Conservation (phyloP, 2,329 filamentous ascomycete genomes). For the Trichoderma pleuroti region DNA sequence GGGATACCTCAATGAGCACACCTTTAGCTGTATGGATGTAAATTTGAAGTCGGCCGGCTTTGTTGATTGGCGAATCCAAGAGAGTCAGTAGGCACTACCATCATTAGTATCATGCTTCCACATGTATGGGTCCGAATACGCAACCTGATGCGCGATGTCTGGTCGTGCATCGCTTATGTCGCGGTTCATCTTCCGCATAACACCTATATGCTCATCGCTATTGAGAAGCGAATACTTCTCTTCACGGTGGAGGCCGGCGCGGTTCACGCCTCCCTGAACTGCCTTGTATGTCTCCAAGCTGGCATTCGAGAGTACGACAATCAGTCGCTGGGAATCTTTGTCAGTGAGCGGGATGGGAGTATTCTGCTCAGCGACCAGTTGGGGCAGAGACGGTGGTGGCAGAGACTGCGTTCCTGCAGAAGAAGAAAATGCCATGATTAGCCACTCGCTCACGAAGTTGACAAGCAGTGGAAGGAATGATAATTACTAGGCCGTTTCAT, state of each 20-base stretch:
- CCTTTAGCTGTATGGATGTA: slow-evolving; percentile 98
- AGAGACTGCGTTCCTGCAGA: slow-evolving; percentile 82
- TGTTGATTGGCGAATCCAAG: slow-evolving; percentile 97
- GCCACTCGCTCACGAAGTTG: slow-evolving; percentile 3
- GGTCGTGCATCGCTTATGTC: slow-evolving; percentile 97
- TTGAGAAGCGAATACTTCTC: slow-evolving; percentile 98
- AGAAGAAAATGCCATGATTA: slow-evolving; percentile 20
- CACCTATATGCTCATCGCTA: slow-evolving; percentile 97
- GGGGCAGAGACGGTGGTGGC: slow-evolving; percentile 83
- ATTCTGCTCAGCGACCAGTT: slow-evolving; percentile 90
- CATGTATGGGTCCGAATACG: slow-evolving; percentile 29
- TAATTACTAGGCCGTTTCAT: slow-evolving; percentile 44
- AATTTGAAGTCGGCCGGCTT: slow-evolving; percentile 94
- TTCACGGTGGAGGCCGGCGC: slow-evolving; percentile 65
- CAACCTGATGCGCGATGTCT: slow-evolving; percentile 97
- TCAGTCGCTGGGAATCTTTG: slow-evolving; percentile 86
- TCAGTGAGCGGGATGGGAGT: slow-evolving; percentile 78
- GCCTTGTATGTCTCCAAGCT: slow-evolving; percentile 97
- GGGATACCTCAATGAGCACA: slow-evolving; percentile 94
- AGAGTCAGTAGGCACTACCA: slow-evolving; percentile 89
- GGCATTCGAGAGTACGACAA: slow-evolving; percentile 95
- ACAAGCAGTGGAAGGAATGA: background rate
- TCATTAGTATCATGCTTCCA: slow-evolving; percentile 47
- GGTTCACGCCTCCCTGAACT: slow-evolving; percentile 65
- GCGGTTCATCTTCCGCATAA: slow-evolving; percentile 99